Conservation (phyloP, 768 basidiomycete genomes). For the Kwoniella newhampshirensis region DNA sequence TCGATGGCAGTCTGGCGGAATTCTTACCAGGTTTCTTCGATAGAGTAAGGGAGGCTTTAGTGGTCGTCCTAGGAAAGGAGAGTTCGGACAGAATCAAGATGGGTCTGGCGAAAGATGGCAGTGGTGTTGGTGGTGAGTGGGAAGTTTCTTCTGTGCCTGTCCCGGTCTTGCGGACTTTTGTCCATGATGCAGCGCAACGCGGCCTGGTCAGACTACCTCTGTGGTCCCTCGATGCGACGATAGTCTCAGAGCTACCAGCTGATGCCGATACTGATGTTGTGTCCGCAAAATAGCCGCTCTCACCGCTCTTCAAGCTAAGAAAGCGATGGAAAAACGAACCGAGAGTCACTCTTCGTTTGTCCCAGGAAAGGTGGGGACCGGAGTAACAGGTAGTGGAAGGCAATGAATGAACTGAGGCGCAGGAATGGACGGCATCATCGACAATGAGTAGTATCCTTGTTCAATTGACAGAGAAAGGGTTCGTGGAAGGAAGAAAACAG, state of each 20-base stretch:
- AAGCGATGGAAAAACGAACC: slow-evolving; percentile 51
- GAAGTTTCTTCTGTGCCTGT: not conserved
- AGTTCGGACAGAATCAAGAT: slow-evolving; percentile 78
- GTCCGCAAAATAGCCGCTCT: slow-evolving; percentile 66
- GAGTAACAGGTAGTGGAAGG: too few relatives aligned
- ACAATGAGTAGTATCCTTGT: too few relatives aligned
- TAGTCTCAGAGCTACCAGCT: too few relatives aligned
- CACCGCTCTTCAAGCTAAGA: slow-evolving; percentile 78
- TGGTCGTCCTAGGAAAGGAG: slow-evolving; percentile 72
- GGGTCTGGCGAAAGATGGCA: slow-evolving; percentile 94
- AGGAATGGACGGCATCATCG: too few relatives aligned
- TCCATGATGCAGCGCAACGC: too few relatives aligned
- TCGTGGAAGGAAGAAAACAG: too few relatives aligned
- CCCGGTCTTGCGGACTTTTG: too few relatives aligned
- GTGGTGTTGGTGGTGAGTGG: slow-evolving; percentile 87
- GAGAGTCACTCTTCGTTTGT: slow-evolving; percentile 12
- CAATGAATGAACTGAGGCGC: too few relatives aligned
- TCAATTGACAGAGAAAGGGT: too few relatives aligned
- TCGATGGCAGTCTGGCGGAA: slow-evolving; percentile 92
- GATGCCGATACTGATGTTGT: not conserved
- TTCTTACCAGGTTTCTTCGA: slow-evolving; percentile 85
- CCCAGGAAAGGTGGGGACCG: slow-evolving; percentile 11
- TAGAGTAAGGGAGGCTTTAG: slow-evolving; percentile 70
- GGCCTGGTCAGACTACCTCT: too few relatives aligned
- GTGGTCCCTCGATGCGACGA: too few relatives aligned